Evolutionary conservation across 169 alveolate species (phyloP), one percentile per base, ranked within the genome.

Genomic region (Cryptosporidium muris): DNA sequence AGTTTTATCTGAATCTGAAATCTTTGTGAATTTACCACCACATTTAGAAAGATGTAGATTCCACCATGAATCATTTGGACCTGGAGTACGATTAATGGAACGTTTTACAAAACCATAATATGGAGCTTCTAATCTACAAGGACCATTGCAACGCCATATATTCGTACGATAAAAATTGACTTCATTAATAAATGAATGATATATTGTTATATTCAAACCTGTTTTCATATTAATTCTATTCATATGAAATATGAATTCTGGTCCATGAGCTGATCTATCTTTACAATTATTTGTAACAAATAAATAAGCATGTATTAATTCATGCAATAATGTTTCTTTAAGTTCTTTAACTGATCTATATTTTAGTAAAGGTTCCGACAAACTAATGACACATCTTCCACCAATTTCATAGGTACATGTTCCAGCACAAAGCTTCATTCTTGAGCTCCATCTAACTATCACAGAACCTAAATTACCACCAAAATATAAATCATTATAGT

Each of bases 261-360:
- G 92, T 4, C 98, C 98, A 66, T 95, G 98, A 6, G 96, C 97
- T 60, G 91, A 95, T 63, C 93, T 88, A 65, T 89, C 88, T 43
- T 90, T 80, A 64, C 90, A 81, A 14, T 82, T 65, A 45, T 89
- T 80, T 43, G 97, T 94, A 7, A 96, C 68, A 74, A 95, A 95
- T 51, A 96, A 82, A 63, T 93, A 94, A 16, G 99, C 99, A 68
- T 97, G 99, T 64, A 97, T 96, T 98, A 97, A 95, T 90, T 97
- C 99, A 81, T 97, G 99, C 36, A 97, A 89, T 37, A 97, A 92
- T 8, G 99, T 97, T 80, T 96, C 98, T 91, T 92, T 88, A 3
- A 94, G 91, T 58, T 97, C 99, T 80, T 91, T 92, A 38, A 91
- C 92, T 36, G 97, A 80, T 63, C 99, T 89, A 88, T 90, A 95